Evolutionary conservation across 2,329 filamentous ascomycete genomes (phyloP).

Genomic region (Fonsecaea nubica): DNA sequence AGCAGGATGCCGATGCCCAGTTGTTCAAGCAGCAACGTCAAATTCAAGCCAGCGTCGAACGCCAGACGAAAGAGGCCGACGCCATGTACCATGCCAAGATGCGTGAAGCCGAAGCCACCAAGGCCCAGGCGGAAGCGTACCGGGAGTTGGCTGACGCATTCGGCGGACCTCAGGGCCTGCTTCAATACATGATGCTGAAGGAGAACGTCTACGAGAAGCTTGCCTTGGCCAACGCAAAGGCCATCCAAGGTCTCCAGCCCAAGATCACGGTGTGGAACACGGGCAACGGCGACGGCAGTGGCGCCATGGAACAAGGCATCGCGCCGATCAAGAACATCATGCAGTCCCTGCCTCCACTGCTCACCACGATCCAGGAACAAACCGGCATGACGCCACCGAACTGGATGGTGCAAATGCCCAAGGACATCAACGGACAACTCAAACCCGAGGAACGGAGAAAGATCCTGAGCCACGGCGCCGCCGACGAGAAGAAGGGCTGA

Average conservation of each 20-base stretch:
- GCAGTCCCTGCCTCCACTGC: constrained; percentile 80
- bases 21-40: constrained; percentile 42
- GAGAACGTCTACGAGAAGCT: constrained; percentile 78
- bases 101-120: constrained; percentile 77
- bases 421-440: constrained; percentile 12
- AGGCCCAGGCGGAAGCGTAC: constrained; percentile 82
- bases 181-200: constrained; percentile 89
- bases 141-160: constrained; percentile 72
- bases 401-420: constrained; percentile 67
- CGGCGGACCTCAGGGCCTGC: constrained; percentile 76
- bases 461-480: constrained; percentile 1
- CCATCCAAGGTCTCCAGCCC: constrained; percentile 77
- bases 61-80: constrained; percentile 62
- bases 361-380: constrained; percentile 86
- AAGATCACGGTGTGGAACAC: constrained; percentile 95
- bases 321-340: constrained; percentile 79
- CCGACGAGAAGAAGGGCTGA: constrained; percentile 10
- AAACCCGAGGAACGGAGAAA: constrained; percentile 16
- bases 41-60: constrained; percentile 36
- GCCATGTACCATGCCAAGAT: constrained; percentile 66
- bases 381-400: constrained; percentile 80
- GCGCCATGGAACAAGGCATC: constrained; percentile 56
- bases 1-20: constrained; percentile 50
- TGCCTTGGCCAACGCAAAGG: constrained; percentile 77
- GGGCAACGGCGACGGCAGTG: constrained; percentile 55